These are phyloP conservation scores for Cladobotryum mycophilum DNA, from an alignment of 2,329 filamentous ascomycete species.

Conservation along the genomic window DNA sequence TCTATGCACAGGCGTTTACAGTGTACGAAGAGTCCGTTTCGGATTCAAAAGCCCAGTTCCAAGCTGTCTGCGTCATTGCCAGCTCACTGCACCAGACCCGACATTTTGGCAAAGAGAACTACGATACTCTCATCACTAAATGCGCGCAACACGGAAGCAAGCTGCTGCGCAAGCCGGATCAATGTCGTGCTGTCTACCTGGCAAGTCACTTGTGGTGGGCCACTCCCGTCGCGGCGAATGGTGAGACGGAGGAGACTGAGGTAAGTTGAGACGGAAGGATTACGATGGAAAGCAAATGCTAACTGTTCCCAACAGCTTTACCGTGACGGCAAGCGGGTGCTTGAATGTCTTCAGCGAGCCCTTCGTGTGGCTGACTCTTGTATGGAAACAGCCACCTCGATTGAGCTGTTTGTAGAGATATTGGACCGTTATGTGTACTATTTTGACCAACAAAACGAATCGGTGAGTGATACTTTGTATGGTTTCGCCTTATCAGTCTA, in stretches of 20 bases:
- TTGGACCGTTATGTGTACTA: constrained; percentile 98
- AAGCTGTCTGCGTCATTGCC: constrained; percentile 92
- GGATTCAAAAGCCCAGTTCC: constrained; percentile 94
- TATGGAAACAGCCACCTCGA: constrained; percentile 96
- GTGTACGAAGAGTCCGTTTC: constrained; percentile 96
- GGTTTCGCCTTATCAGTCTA: not conserved
- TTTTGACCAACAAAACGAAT: constrained; percentile 98
- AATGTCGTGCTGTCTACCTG: constrained; percentile 92
- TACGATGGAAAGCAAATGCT: constrained; percentile 14
- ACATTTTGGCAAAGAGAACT: constrained; percentile 93
- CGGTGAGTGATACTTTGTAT: constrained; percentile 45
- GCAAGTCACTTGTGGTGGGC: constrained; percentile 99
- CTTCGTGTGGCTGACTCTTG: constrained; percentile 95
- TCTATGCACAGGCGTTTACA: constrained; percentile 96
- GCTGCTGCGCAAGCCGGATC: constrained; percentile 92
- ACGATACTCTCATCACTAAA: constrained; percentile 97
- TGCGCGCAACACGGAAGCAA: constrained; percentile 96
- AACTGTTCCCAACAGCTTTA: constrained; percentile 60
- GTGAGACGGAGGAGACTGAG: constrained; percentile 73
- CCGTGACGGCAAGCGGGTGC: constrained; percentile 91
- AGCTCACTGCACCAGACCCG: constrained; percentile 82
- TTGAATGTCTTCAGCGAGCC: constrained; percentile 92
- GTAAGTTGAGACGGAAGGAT: constrained; percentile 42
- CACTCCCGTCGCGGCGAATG: constrained; percentile 69
- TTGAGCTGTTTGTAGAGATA: constrained; percentile 97